These are phyloP conservation scores for Crithidia expoeki DNA, from an alignment of 208 protist species.

Conservation along the genomic window DNA sequence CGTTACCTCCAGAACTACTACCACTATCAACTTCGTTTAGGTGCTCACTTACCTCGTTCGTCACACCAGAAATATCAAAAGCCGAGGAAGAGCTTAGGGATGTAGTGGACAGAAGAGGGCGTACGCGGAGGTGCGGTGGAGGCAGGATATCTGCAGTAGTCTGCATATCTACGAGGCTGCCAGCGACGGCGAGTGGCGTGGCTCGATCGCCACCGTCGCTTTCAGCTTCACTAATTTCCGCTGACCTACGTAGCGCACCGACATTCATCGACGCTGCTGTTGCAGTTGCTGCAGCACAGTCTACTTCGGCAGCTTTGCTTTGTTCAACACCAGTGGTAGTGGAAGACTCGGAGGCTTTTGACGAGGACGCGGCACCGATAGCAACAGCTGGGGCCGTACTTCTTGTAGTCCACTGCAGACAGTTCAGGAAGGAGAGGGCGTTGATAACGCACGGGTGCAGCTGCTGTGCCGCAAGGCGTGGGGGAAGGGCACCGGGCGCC, in stretches of 20 bases:
- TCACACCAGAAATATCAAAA: no score
- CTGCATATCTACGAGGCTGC: conserved; percentile 39
- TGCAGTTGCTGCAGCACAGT: no score
- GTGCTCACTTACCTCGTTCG: no score
- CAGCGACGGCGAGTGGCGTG: conserved; percentile 67
- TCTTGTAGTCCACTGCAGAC: conserved; percentile 52
- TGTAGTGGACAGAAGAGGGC: neutral
- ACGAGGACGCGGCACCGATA: neutral
- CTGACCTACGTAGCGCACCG: neutral
- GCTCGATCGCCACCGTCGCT: conserved; percentile 7
- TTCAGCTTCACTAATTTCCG: neutral
- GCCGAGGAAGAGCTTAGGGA: no score
- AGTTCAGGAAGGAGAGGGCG: conserved; percentile 72
- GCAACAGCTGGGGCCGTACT: neutral
- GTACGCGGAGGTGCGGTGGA: conserved; percentile 21
- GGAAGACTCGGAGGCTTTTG: neutral
- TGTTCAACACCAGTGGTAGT: neutral
- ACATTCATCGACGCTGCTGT: no score
- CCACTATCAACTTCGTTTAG: no score
- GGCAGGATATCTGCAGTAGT: conserved; percentile 16
- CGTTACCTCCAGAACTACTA: no score
- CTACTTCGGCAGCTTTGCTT: no score
- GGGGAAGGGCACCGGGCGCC: neutral
- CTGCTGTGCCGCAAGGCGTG: conserved; percentile 27
- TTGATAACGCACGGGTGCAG: conserved; percentile 39